These are phyloP conservation scores for Sanghuangporus baumii DNA, from an alignment of 1,284 basidiomycete species.

Conservation along the genomic window DNA sequence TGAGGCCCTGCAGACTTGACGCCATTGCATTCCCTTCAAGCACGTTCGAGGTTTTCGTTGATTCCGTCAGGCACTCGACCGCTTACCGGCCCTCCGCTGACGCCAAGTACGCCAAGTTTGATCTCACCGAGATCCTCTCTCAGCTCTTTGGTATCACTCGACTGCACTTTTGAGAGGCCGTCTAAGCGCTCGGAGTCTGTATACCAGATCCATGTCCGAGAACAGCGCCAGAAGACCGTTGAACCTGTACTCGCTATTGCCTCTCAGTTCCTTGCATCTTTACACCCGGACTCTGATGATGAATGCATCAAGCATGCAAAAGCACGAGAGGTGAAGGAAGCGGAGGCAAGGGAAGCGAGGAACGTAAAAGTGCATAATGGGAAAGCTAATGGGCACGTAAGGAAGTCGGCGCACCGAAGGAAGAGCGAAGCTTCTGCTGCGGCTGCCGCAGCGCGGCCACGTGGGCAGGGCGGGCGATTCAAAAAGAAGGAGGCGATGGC, in stretches of 20 bases:
- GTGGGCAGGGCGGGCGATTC: constrained; percentile 14
- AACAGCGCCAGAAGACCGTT: neutral
- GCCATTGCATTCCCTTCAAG: neutral
- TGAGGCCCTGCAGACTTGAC: constrained; percentile 6
- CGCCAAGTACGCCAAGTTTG: constrained; percentile 5
- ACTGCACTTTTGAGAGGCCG: neutral
- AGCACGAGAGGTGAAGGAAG: neutral
- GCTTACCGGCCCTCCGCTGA: constrained; percentile 1
- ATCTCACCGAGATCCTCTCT: neutral
- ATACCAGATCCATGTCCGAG: neutral
- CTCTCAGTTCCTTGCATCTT: constrained; percentile 10
- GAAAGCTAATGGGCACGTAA: neutral
- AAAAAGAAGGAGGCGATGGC: neutral
- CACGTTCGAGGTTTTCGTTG: neutral
- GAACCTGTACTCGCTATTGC: constrained; percentile 13
- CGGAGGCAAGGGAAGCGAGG: neutral
- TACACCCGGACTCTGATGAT: constrained; percentile 14
- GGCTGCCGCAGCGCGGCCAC: constrained; percentile 2
- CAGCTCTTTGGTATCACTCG: constrained; percentile 1
- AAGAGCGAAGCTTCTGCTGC: constrained; percentile 7
- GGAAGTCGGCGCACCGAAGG: neutral
- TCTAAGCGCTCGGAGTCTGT: neutral
- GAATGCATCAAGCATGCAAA: neutral
- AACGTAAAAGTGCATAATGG: neutral
- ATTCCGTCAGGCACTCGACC: neutral